A percentile compares a stretch with the other conserved stretches of the same genome.
phyloP scores from a whole-genome alignment of 225 moss, liverwort and hornwort species.

The Sphagnum contortum region DNA sequence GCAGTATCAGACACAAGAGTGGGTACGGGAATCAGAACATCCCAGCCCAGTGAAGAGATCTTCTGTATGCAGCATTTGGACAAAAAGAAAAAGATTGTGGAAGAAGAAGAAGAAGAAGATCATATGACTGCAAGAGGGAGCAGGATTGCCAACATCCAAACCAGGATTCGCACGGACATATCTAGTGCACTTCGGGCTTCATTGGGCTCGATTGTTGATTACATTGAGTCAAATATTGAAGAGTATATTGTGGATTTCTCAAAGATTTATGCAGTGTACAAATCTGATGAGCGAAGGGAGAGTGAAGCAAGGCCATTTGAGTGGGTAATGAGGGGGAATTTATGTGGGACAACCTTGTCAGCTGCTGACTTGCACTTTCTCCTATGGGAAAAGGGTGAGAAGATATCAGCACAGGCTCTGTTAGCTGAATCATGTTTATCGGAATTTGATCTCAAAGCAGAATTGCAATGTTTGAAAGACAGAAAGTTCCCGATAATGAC shows the following conservation, averaged over 20 bases:
- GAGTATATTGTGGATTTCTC: slow-evolving; percentile 40
- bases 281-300: slow-evolving; percentile 17
- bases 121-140: no score
- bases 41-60: no score
- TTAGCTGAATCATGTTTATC: slow-evolving; percentile 34
- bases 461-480: slow-evolving; percentile 15
- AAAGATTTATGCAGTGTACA: slow-evolving; percentile 34
- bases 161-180: slow-evolving; percentile 27
- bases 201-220: slow-evolving; percentile 22
- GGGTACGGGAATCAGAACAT: no score
- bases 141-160: no score
- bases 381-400: slow-evolving; percentile 41
- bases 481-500: slow-evolving; percentile 1
- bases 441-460: slow-evolving; percentile 13
- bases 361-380: slow-evolving; percentile 33
- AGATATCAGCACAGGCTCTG: slow-evolving; percentile 35
- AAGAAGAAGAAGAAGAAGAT: no score
- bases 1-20: not conserved
- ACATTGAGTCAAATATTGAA: slow-evolving; percentile 32
- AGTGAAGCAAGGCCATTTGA: slow-evolving; percentile 43
- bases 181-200: slow-evolving; percentile 26
- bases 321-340: slow-evolving; percentile 44
- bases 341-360: slow-evolving; percentile 7
- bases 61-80: no score
- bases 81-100: no score